A percentile compares a stretch with the other conserved stretches of the same genome.
phyloP scores from a whole-genome alignment of 257 asterid genomes.

The Plantago ovata region DNA sequence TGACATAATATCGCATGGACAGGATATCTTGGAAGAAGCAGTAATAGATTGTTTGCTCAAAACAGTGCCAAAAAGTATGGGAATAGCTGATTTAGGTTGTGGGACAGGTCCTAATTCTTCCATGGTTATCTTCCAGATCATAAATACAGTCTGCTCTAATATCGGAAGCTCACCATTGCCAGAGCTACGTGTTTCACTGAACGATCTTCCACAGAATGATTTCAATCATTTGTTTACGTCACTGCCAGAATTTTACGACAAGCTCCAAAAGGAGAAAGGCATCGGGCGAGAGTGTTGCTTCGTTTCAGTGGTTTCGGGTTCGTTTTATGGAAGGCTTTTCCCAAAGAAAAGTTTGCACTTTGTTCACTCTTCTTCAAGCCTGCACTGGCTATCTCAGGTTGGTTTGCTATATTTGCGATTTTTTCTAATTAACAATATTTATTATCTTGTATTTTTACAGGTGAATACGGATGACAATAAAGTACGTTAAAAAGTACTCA shows the following conservation, averaged over 20 bases:
- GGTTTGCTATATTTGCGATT: neutral
- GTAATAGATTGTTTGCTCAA: conserved; percentile 25
- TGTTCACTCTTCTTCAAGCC: conserved; percentile 63
- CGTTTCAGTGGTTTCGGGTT: conserved; percentile 42
- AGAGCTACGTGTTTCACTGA: conserved; percentile 49
- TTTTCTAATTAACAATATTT: neutral
- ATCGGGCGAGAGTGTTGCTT: conserved; percentile 32
- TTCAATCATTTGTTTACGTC: conserved; percentile 46
- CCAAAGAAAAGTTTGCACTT: conserved; percentile 45
- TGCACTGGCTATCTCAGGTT: conserved; percentile 85
- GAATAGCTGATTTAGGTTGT: conserved; percentile 73
- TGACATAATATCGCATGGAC: conserved; percentile 41
- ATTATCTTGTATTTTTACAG: neutral
- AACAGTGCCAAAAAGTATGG: conserved; percentile 35
- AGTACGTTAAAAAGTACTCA: too few species aligned
- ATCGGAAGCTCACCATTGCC: conserved; percentile 27
- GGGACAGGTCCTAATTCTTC: conserved; percentile 65
- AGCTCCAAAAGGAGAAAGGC: conserved; percentile 26
- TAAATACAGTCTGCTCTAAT: conserved; percentile 18
- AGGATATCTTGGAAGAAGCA: conserved; percentile 35
- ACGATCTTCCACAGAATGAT: conserved; percentile 74
- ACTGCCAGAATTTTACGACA: conserved; percentile 44
- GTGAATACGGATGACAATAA: too few species aligned
- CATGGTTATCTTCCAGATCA: conserved; percentile 28
- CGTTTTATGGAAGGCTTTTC: conserved; percentile 65